phyloP scores from a whole-genome alignment of 768 basidiomycete species.

The Trametes elegans region DNA sequence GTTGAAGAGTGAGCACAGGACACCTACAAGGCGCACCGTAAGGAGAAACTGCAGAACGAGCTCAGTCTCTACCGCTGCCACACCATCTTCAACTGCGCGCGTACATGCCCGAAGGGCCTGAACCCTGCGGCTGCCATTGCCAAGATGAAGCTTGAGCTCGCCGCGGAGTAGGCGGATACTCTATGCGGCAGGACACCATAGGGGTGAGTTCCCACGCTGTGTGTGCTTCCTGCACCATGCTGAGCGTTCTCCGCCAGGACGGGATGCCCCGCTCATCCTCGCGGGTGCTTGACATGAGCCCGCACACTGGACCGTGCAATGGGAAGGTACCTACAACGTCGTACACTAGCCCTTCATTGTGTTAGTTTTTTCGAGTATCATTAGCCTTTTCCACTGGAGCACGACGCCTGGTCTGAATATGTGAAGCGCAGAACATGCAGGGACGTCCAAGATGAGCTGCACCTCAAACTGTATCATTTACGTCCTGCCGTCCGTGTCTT shows the following conservation, averaged over 20 bases:
- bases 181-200: too few species aligned
- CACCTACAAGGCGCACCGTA: conserved; percentile 70
- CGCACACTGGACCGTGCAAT: background rate
- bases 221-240: too few species aligned
- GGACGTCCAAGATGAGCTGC: too few species aligned
- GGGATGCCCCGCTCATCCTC: background rate
- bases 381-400: background rate
- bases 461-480: too few species aligned
- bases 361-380: conserved; percentile 13
- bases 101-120: conserved; percentile 96
- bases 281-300: background rate
- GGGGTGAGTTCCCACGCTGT: too few species aligned
- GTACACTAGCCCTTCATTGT: conserved; percentile 15
- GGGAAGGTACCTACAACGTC: conserved; percentile 11
- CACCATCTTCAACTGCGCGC: conserved; percentile 98
- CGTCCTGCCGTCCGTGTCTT: too few species aligned
- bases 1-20: conserved; percentile 47
- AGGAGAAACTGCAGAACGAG: conserved; percentile 92
- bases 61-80: conserved; percentile 97
- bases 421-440: too few species aligned
- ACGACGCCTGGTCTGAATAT: too few species aligned
- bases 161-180: conserved; percentile 52
- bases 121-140: conserved; percentile 92
- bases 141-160: conserved; percentile 89
- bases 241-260: background rate